Conservation (phyloP, 2,329 filamentous ascomycete genomes). For the Colletotrichum navitas region DNA sequence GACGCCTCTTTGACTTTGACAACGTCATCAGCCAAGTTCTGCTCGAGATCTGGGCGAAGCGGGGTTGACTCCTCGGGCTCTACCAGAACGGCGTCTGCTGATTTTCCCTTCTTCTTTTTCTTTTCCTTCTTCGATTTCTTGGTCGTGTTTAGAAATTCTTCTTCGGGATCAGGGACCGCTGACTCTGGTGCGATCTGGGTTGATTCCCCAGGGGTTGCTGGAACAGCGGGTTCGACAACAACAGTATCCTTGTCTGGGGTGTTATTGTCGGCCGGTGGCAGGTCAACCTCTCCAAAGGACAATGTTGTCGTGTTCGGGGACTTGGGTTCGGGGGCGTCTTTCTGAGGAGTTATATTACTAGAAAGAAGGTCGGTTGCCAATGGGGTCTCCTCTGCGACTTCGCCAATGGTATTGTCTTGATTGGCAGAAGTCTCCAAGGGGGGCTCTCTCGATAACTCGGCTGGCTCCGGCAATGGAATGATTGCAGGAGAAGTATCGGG, state of each 20-base stretch:
- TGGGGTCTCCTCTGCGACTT: neutral
- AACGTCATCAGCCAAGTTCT: neutral
- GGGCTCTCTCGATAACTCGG: neutral
- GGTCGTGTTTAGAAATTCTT: neutral
- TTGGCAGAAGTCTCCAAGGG: neutral
- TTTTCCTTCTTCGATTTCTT: constrained; percentile 47
- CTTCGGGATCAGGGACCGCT: neutral
- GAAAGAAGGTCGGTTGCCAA: neutral
- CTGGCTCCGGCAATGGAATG: neutral
- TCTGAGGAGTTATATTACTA: neutral
- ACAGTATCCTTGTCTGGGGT: neutral
- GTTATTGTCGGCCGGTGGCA: neutral
- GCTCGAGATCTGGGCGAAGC: neutral
- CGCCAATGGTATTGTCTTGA: neutral
- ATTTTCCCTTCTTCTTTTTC: constrained; percentile 46
- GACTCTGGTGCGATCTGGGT: neutral
- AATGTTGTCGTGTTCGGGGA: neutral
- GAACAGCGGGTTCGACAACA: neutral
- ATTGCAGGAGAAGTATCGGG: neutral
- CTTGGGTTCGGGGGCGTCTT: neutral
- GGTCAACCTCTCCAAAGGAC: neutral
- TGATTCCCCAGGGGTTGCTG: neutral
- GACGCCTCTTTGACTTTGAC: neutral
- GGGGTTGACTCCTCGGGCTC: neutral
- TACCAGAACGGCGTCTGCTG: neutral